Percentiles rank a stretch among this genome's conserved stretches.
Evolutionary conservation across 148 eudicot genomes (phyloP).

Genomic region (Gaultheria prostrata): DNA sequence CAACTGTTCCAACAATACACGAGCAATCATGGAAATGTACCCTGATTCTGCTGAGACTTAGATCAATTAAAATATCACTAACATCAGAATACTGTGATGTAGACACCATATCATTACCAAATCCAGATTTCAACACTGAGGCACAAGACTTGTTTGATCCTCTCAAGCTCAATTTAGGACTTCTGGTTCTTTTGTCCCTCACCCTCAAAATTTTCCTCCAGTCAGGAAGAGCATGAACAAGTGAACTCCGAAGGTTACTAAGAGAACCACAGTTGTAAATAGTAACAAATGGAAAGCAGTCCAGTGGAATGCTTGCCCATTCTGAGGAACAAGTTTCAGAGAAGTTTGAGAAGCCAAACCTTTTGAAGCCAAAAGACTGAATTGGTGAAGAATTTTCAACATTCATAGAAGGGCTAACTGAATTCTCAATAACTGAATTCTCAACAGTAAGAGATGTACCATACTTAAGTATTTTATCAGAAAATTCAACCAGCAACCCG

Average conservation of each 20-base stretch:
- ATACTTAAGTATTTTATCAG: conserved; percentile 35
- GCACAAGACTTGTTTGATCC: conserved; percentile 19
- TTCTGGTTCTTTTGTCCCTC: conserved; percentile 29
- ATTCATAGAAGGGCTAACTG: conserved; percentile 22
- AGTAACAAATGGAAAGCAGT: conserved; percentile 57
- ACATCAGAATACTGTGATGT: conserved; percentile 10
- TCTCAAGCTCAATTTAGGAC: conserved; percentile 22
- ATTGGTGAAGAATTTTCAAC: conserved; percentile 25
- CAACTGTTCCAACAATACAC: conserved; percentile 51
- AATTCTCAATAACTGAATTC: conserved; percentile 29
- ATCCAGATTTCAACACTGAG: conserved; percentile 9
- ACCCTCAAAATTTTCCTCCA: conserved; percentile 37
- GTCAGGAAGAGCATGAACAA: conserved; percentile 35
- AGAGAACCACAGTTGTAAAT: conserved; percentile 41
- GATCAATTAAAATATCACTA: conserved; percentile 29
- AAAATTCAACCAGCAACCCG: conserved; percentile 47
- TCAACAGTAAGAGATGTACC: conserved; percentile 28
- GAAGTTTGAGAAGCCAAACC: conserved; percentile 60
- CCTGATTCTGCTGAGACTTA: conserved; percentile 41
- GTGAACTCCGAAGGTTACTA: conserved; percentile 32
- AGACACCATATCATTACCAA: conserved; percentile 23
- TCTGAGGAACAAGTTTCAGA: conserved; percentile 41
- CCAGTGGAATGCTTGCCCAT: conserved; percentile 46
- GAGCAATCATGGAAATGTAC: conserved; percentile 85
- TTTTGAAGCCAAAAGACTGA: conserved; percentile 33